Base-by-base conservation (phyloP, 139 green algal genomes). In the Picochlorum sp. region DNA sequence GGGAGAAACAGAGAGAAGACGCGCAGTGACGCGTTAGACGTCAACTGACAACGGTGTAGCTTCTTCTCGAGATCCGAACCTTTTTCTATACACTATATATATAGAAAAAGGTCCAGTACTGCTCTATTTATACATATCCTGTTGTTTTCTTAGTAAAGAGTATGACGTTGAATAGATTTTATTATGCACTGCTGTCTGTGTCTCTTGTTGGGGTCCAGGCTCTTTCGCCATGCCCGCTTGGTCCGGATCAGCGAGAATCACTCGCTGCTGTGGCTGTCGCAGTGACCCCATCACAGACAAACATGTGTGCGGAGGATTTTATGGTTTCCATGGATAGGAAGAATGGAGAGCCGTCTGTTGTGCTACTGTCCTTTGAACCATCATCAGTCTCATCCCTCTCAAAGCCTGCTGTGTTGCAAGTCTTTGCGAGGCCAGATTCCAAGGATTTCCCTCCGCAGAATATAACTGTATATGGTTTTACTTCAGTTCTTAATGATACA, bases 161-260 rank as follows among this genome's bases (percentile, higher is more conserved):
- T 1, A 66, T 86, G 6, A 24, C 47, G 47, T 20, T 21, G n/a
- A 21, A 20, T 24, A 21, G 47, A 0, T 54, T 54, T 21, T 18
- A 5, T 10, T 54, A 20, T 20, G 18, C 15, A 13, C 11, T 54
- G 47, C 47, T 54, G 47, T 54, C 45, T n/a, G 45, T 51, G 45
- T 51, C 45, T n/a, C 45, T 54, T 18, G 47, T 21, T 21, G 47
- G 47, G 47, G 47, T 54, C 5, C 11, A 20, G 3, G 47, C 47
- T 54, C 47, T 54, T 54, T 54, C 47, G 13, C 47, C 47, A 54
- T 54, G 47, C 47, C 47, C 47, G 11, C 47, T 54, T 20, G 47
- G 47, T 54, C 47, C 47, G 23, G 11, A 54, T 9, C 47, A 54
- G 47, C 47, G 2, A 54, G 47, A 54, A 21, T 54, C 47, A 21